Conservation (phyloP, 2,329 filamentous ascomycete genomes). For the Trichoderma asperellum region DNA sequence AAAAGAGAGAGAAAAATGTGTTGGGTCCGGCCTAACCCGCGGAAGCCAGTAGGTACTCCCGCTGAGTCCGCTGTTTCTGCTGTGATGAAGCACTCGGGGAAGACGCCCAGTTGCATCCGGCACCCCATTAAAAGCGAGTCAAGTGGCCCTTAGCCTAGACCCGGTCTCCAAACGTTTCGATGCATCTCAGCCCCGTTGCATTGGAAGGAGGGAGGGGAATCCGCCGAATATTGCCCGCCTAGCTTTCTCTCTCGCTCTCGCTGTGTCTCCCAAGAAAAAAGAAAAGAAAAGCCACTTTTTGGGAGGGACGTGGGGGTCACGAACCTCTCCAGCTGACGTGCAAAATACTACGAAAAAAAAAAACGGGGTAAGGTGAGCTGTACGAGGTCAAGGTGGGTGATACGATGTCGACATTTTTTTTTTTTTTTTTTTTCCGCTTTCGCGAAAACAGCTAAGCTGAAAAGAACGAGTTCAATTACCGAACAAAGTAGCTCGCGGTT, state of each 20-base stretch:
- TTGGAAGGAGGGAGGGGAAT: background rate
- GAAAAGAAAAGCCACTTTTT: background rate
- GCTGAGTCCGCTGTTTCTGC: slow-evolving; percentile 9
- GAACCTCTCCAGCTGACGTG: background rate
- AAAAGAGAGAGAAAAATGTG: background rate
- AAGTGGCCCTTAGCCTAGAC: background rate
- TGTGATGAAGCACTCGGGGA: slow-evolving; percentile 20
- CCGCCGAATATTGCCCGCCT: slow-evolving; percentile 16
- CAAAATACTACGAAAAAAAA: background rate
- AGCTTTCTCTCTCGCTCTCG: background rate
- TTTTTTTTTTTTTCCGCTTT: background rate
- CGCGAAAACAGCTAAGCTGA: background rate
- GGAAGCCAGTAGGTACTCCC: slow-evolving; percentile 15
- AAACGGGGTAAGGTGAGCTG: background rate
- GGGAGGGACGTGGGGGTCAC: slow-evolving; percentile 12
- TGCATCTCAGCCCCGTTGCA: slow-evolving; percentile 22
- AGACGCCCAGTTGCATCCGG: slow-evolving; percentile 21
- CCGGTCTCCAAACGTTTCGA: slow-evolving; percentile 17
- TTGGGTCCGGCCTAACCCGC: slow-evolving; percentile 14
- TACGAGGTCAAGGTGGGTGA: background rate
- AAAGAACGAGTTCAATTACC: background rate
- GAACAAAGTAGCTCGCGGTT: background rate
- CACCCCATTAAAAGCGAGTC: slow-evolving; percentile 2
- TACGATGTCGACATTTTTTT: background rate
- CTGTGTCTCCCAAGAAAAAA: background rate